Base-by-base conservation (phyloP, 2,329 filamentous ascomycete species). In the Alternaria brassicae region DNA sequence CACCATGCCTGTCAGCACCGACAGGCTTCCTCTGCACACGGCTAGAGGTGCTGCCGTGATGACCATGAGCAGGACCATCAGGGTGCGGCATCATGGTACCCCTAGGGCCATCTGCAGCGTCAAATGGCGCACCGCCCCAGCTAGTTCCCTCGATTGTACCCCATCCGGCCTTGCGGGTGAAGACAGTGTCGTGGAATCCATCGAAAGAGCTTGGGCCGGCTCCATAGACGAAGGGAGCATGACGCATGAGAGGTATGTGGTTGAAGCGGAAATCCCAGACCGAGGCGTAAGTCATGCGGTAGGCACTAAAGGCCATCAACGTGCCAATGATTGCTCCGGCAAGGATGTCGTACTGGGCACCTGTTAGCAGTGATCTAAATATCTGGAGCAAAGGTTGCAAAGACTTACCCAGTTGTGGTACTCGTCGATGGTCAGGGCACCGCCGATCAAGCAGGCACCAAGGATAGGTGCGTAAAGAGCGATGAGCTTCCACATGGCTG, bases 401-500 rank as follows among this genome's bases (percentile, higher is more conserved):
- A 12, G 28, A 36, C 57, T 44, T 50, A 63, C 63, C 61, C 54
- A 70, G 77, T 92, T 88, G 78, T 93, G 90, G 72, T 83, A 91
- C 72, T 91, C 86, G 64, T 92, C 79, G 56, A 92, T 91, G 0
- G 88, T 91, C 9, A 92, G 78, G 0, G 88, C 85, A 6, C 89
- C 89, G 1, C 85, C 89, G 41, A 92, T 91, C 2, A 92, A 79
- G 3, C 82, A 82, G 0, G 89, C 89, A 3, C 86, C 88, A 0
- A 92, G 84, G 3, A 92, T 77, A 0, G 90, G 90, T 0, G 86
- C 83, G 68, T 89, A 90, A 23, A 87, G 80, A 15, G 82, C 84
- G 30, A 89, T 80, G 12, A 91, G 77, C 78, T 92, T 92, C 90
- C 89, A 92, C 83, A 91, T 87, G 12, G 87, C 82, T 0, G 90